A percentile compares a stretch with the other conserved stretches of the same genome.
These are phyloP conservation scores for Penicillium sp. DNA, from an alignment of 2,329 filamentous ascomycete genomes.

Conservation along the genomic window DNA sequence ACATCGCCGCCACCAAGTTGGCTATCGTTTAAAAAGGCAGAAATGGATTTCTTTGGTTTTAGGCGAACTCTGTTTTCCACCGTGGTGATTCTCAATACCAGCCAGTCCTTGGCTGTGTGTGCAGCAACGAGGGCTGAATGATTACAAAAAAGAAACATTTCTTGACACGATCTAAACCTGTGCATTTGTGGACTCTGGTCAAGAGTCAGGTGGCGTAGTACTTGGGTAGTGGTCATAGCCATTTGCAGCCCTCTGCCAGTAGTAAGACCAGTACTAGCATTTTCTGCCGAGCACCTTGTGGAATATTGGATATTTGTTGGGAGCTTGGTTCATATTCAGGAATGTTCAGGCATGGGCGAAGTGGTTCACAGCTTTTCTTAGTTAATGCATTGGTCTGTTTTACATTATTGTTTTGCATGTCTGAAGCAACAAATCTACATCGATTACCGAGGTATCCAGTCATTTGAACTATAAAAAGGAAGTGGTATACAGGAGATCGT, in stretches of 20 bases:
- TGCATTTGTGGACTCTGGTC: not conserved
- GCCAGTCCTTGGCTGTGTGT: conserved; percentile 30
- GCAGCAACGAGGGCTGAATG: conserved; percentile 37
- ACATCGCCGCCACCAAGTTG: conserved; percentile 99
- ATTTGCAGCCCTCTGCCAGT: not conserved
- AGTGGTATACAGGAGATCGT: conserved; percentile 7
- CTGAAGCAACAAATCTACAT: not conserved
- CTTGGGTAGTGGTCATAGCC: not conserved
- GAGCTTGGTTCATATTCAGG: not conserved
- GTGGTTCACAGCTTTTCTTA: not conserved
- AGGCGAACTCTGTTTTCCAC: conserved; percentile 43
- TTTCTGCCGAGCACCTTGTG: not conserved
- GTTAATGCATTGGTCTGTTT: not conserved
- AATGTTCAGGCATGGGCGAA: not conserved
- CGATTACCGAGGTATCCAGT: not conserved
- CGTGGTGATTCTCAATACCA: conserved; percentile 40
- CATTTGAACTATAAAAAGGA: not conserved
- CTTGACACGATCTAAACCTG: conserved; percentile 18
- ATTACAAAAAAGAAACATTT: conserved; percentile 33
- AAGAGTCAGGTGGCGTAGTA: not conserved
- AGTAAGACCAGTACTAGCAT: not conserved
- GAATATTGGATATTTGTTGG: not conserved
- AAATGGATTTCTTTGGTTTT: conserved; percentile 43
- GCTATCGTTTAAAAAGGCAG: conserved; percentile 73
- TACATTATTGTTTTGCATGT: not conserved